These are phyloP conservation scores for Flaveria bidentis DNA, from an alignment of 129 eudicot species.

Conservation along the genomic window DNA sequence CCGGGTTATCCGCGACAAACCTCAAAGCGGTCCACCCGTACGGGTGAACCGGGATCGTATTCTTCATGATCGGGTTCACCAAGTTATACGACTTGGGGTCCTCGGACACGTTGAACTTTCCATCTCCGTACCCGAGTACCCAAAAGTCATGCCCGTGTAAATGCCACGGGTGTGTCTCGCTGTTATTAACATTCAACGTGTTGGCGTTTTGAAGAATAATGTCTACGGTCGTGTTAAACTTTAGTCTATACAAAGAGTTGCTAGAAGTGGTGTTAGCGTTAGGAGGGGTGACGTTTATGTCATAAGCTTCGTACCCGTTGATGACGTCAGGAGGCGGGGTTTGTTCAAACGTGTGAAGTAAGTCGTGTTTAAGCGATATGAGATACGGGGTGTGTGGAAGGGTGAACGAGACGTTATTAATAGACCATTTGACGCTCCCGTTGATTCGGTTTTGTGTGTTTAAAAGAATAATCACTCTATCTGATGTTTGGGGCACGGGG, in stretches of 20 bases:
- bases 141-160: conserved; percentile 92
- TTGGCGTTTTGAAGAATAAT: conserved; percentile 80
- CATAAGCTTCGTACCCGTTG: conserved; percentile 38
- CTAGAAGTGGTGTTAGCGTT: conserved; percentile 54
- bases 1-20: conserved; percentile 87
- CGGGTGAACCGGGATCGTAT: conserved; percentile 76
- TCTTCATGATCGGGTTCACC: conserved; percentile 77
- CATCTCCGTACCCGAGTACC: conserved; percentile 83
- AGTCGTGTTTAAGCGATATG: conserved; percentile 52
- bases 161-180: conserved; percentile 98
- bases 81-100: conserved; percentile 60
- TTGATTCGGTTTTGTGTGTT: conserved; percentile 69
- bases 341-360: conserved; percentile 51
- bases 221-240: conserved; percentile 62
- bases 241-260: conserved; percentile 53
- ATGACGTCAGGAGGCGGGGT: conserved; percentile 57
- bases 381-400: conserved; percentile 80
- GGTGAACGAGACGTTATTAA: conserved; percentile 68
- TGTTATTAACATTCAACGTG: conserved; percentile 32
- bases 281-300: conserved; percentile 33
- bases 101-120: conserved; percentile 55
- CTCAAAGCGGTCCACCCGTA: conserved; percentile 91
- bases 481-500: conserved; percentile 57
- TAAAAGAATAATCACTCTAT: conserved; percentile 60
- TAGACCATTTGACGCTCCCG: conserved; percentile 58